Percentiles rank a stretch among this genome's conserved stretches.
These are phyloP conservation scores for Diaporthe eres DNA, from an alignment of 2,329 filamentous ascomycete genomes.

Conservation along the genomic window DNA sequence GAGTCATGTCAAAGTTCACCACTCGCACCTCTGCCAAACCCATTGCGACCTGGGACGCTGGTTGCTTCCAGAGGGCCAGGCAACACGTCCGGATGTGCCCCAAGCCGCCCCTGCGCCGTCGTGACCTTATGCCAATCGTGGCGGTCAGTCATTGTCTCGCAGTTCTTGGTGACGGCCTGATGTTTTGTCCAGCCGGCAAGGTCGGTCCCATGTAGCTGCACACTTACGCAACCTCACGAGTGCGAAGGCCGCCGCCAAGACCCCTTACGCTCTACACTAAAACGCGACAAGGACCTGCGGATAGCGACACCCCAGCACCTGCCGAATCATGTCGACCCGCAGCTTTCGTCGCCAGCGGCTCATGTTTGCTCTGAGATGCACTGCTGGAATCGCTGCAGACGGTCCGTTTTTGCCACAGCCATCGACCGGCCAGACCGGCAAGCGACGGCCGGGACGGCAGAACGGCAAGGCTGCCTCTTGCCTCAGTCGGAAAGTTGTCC, in stretches of 20 bases:
- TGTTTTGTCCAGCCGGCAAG: not conserved
- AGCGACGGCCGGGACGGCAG: conserved; percentile 20
- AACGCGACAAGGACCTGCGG: not conserved
- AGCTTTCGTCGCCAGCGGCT: not conserved
- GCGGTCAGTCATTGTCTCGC: conserved; percentile 9
- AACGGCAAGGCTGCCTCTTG: conserved; percentile 38
- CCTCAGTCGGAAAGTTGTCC: conserved; percentile 36
- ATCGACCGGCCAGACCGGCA: conserved; percentile 21
- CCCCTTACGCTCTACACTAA: not conserved
- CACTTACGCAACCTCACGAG: not conserved
- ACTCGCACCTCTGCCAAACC: not conserved
- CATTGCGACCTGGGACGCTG: conserved; percentile 16
- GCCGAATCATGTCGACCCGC: not conserved
- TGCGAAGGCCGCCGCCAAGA: not conserved
- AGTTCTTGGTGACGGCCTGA: not conserved
- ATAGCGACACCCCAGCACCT: not conserved
- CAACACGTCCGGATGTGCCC: not conserved
- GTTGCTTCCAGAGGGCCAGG: not conserved
- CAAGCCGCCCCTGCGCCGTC: not conserved
- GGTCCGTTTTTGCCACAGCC: conserved; percentile 13
- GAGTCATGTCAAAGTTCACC: conserved; percentile 32
- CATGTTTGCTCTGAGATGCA: conserved; percentile 4
- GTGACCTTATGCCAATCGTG: conserved; percentile 16
- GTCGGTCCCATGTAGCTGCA: not conserved
- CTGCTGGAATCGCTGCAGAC: not conserved